These are phyloP conservation scores for Dactylellina sp. DNA, from an alignment of 2,329 filamentous ascomycete species.

Conservation along the genomic window DNA sequence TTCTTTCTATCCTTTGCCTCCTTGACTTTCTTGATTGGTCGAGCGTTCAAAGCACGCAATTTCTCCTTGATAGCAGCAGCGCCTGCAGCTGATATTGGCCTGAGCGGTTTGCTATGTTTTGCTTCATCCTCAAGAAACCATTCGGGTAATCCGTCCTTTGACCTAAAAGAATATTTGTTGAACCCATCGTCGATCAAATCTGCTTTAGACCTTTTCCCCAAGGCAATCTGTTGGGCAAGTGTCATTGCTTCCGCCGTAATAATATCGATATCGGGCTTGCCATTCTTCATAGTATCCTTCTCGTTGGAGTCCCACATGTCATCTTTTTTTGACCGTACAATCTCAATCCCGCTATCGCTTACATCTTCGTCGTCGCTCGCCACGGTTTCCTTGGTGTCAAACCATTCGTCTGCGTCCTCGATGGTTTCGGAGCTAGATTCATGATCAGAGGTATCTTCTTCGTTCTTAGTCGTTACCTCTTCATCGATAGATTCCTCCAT, in stretches of 20 bases:
- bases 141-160: constrained; percentile 89
- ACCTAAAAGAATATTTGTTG: constrained; percentile 91
- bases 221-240: constrained; percentile 89
- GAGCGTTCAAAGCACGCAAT: constrained; percentile 87
- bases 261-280: constrained; percentile 87
- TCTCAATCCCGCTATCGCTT: constrained; percentile 72
- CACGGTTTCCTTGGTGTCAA: constrained; percentile 59
- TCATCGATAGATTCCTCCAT: constrained; percentile 62
- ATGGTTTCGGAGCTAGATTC: constrained; percentile 56
- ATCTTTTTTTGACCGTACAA: constrained; percentile 70
- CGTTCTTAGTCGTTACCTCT: constrained; percentile 60
- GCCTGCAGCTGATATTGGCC: constrained; percentile 91
- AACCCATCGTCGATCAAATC: constrained; percentile 91
- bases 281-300: constrained; percentile 73
- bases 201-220: constrained; percentile 80
- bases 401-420: constrained; percentile 59
- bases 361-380: constrained; percentile 63
- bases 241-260: constrained; percentile 99
- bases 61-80: constrained; percentile 95
- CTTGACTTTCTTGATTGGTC: constrained; percentile 98
- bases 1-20: constrained; percentile 98
- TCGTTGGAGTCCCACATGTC: constrained; percentile 74
- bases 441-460: constrained; percentile 53
- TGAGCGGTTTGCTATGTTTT: constrained; percentile 83
- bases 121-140: constrained; percentile 97